Base-by-base conservation (phyloP, 2,329 filamentous ascomycete genomes). In the Colletotrichum tanaceti region DNA sequence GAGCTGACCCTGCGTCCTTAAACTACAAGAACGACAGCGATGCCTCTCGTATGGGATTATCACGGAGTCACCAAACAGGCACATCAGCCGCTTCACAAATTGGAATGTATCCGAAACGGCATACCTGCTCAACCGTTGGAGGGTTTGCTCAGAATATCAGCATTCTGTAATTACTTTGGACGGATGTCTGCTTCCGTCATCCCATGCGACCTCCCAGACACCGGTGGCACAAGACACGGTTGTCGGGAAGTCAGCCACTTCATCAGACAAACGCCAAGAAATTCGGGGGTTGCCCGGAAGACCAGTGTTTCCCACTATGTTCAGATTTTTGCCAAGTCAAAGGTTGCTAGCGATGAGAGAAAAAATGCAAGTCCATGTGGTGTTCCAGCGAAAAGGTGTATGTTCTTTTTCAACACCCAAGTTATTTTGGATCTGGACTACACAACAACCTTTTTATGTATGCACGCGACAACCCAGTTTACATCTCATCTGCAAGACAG, bases 131-230 rank as follows among this genome's bases (percentile, higher is more conserved):
- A 44, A 39, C 1, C 32, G 35, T 44, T 50, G 6, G 44, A n/a
- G 22, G 5, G 18, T 5, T 7, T 20, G 2, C 2, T 5, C 43
- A 24, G 49, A 14, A 55, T 46, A 22, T 32, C 28, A 18, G 9
- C 11, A 44, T 47, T 57, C 28, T 16, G 41, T 41, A 41, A 5
- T 46, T 11, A 43, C 44, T 24, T 18, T 59, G 6, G 3, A 9
- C 65, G 68, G 68, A 46, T 38, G n/a, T 59, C 44, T 70, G 65
- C 68, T 68, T 53, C 46, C 24, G 43, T 35, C 20, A 47, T 43
- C 46, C 24, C 35, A 47, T 44, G 28, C 68, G 44, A 10, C 58
- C 44, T 47, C n/a, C 39, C 38, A 53, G 20, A 24, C 24, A 50
- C 38, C 4, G 16, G 64, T 63, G 10, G 41, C n/a, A 57, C 64